Conservation (phyloP, 2,329 filamentous ascomycete species). For the Colletotrichum eremochloae region DNA sequence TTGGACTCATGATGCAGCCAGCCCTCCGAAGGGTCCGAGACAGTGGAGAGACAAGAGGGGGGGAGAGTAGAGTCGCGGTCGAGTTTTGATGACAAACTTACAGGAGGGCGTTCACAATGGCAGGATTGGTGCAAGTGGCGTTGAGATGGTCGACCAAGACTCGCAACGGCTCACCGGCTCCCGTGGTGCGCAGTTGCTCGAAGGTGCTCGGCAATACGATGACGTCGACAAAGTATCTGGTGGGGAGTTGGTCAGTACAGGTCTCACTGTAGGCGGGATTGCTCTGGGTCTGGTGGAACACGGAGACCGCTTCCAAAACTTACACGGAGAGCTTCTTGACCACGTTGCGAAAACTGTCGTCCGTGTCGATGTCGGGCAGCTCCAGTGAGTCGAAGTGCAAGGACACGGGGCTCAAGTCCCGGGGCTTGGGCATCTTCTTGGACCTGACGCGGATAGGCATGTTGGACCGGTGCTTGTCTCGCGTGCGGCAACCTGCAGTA, state of each 20-base stretch:
- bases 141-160: slow-evolving; percentile 74
- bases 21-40: not conserved
- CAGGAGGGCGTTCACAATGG: slow-evolving; percentile 80
- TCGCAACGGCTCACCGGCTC: slow-evolving; percentile 70
- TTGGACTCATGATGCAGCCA: too few species aligned
- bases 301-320: slow-evolving; percentile 44
- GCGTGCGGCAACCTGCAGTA: not conserved
- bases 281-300: not conserved
- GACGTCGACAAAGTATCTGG: slow-evolving; percentile 72
- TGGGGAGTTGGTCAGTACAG: slow-evolving; percentile 38
- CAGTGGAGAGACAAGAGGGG: not conserved
- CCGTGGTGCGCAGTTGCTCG: slow-evolving; percentile 78
- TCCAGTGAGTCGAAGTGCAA: slow-evolving; percentile 51
- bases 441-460: slow-evolving; percentile 57
- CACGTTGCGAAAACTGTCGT: slow-evolving; percentile 73
- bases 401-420: slow-evolving; percentile 54
- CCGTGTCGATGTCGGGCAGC: slow-evolving; percentile 68
- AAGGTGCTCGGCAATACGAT: slow-evolving; percentile 77
- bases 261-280: not conserved
- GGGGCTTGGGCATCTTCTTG: slow-evolving; percentile 48
- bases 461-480: slow-evolving; percentile 9
- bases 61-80: not conserved
- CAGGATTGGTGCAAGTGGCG: slow-evolving; percentile 73
- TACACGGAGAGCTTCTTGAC: slow-evolving; percentile 77
- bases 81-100: slow-evolving; percentile 57